Evolutionary conservation across 768 basidiomycete genomes (phyloP).

Genomic region (Leucosporidium yakuticum): DNA sequence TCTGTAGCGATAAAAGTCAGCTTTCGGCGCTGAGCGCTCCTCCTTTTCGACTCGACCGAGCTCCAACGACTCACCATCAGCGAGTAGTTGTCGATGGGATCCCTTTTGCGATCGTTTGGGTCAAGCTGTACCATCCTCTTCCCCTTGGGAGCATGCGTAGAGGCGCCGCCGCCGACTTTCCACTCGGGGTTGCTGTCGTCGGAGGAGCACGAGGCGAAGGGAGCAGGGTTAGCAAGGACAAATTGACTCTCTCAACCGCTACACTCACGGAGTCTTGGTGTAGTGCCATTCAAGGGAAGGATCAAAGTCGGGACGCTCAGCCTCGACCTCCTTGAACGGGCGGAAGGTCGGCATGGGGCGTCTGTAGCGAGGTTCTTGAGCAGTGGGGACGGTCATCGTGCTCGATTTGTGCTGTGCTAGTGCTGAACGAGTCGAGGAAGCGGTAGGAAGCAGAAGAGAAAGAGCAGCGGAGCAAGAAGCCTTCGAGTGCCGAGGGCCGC

Average conservation of each 20-base stretch:
- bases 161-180: neutral
- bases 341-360: neutral
- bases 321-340: neutral
- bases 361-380: neutral
- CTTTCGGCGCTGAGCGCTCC: neutral
- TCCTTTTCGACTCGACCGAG: neutral
- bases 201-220: no score
- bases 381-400: no score
- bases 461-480: no score
- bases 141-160: neutral
- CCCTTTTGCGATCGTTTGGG: neutral
- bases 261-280: neutral
- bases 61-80: neutral
- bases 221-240: neutral
- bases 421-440: no score
- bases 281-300: neutral
- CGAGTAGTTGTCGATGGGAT: conserved; percentile 1
- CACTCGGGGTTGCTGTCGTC: neutral
- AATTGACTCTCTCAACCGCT: neutral
- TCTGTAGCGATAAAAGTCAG: neutral
- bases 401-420: no score
- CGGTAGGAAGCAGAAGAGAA: no score
- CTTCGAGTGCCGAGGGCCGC: no score
- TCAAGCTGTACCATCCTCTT: neutral
- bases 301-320: neutral